Evolutionary conservation across 306 rosid species (phyloP), one percentile per base, ranked within the genome.

Genomic region (Pyrus bretschneideri): DNA sequence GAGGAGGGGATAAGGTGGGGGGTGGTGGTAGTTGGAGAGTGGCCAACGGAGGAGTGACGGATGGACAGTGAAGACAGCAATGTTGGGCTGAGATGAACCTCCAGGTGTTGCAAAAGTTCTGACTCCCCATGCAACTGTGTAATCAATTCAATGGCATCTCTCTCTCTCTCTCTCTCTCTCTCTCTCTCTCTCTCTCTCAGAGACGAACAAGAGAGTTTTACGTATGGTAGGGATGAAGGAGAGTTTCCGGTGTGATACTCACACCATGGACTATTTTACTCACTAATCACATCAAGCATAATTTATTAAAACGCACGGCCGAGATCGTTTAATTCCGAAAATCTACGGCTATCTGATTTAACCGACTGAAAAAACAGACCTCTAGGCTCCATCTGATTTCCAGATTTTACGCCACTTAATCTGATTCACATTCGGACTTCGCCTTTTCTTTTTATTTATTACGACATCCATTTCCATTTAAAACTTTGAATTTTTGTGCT

Each of bases 51-150:
- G 0, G 55, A 71, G 70, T 76, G 96, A 90, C 98, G 95, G 86
- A 82, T 93, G 93, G 85, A 77, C 76, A 78, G 76, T 79, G 78
- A 65, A 80, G 77, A 64, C 38, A 74, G 5, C 88, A 75, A 84
- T 86, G 80, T 18, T 67, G 83, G 45, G 4, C 25, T 65, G 45
- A 65, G 83, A 19, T 59, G 38, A 19, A 67, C 30, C 49, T 84
- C 81, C 98, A 93, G 79, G 88, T 93, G 98, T 85, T 85, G 88
- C 81, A 46, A 88, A 91, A 89, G 87, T 91, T 91, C 98, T 93
- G 97, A 79, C 65, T 51, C 54, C 33, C 52, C 80, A 64, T 64
- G 83, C 88, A 84, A 81, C 85, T 72, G 74, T 49, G 54, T 15
- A 49, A 49, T 49, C 54, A 84, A 87, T 74, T 85, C 92, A 89